phyloP scores from a whole-genome alignment of 2,329 filamentous ascomycete species.

The Hymenoscyphus occultus region DNA sequence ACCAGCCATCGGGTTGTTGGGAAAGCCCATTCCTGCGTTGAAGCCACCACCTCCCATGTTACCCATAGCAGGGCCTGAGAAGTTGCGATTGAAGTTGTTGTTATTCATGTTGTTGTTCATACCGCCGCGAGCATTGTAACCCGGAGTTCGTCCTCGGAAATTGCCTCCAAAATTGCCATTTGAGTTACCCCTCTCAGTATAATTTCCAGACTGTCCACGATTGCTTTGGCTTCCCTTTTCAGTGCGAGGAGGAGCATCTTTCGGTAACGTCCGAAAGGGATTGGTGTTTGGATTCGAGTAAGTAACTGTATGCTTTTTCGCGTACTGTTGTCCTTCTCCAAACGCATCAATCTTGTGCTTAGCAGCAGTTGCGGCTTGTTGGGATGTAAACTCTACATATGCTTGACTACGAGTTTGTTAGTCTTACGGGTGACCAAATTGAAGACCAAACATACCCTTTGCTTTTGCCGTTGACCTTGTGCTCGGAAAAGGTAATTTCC shows the following conservation, averaged over 20 bases:
- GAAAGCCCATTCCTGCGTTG: conserved; percentile 47
- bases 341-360: conserved; percentile 76
- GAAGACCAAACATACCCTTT: conserved; percentile 68
- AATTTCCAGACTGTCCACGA: conserved; percentile 48
- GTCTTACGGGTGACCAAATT: background rate
- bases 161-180: conserved; percentile 38
- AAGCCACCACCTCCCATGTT: conserved; percentile 46
- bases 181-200: conserved; percentile 42
- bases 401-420: conserved; percentile 51
- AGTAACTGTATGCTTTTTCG: conserved; percentile 65
- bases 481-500: conserved; percentile 95
- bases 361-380: conserved; percentile 79
- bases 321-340: conserved; percentile 49
- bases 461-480: conserved; percentile 98
- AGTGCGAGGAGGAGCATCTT: conserved; percentile 73
- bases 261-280: conserved; percentile 86
- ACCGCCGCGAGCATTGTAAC: conserved; percentile 42
- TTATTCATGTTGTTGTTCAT: conserved; percentile 52
- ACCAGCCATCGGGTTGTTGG: conserved; percentile 40
- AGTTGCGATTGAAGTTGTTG: conserved; percentile 51
- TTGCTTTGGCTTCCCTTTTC: conserved; percentile 60
- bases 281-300: conserved; percentile 78
- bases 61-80: conserved; percentile 43
- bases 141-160: conserved; percentile 44
- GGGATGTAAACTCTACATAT: conserved; percentile 79